phyloP scores from a whole-genome alignment of 2,329 filamentous ascomycete species.

The Parastagonospora nodorum region DNA sequence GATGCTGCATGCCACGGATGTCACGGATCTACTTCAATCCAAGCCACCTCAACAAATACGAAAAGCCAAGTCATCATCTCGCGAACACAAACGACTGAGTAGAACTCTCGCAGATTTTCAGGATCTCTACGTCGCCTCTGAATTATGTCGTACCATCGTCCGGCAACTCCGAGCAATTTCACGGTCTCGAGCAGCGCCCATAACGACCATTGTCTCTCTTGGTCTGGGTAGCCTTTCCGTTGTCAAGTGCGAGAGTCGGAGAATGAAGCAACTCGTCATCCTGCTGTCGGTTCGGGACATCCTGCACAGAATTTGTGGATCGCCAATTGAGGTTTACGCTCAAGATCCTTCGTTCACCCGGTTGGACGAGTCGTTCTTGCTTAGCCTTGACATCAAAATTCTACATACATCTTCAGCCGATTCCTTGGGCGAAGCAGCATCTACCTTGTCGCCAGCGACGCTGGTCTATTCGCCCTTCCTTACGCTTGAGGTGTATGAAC shows the following conservation, averaged over 20 bases:
- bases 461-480: slow-evolving; percentile 37
- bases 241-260: slow-evolving; percentile 24
- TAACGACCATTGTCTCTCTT: slow-evolving; percentile 24
- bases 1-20: too few relatives aligned
- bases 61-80: too few relatives aligned
- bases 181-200: background rate
- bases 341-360: slow-evolving; percentile 40
- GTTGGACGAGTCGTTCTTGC: slow-evolving; percentile 29
- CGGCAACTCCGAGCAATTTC: too few relatives aligned
- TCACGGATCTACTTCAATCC: too few relatives aligned
- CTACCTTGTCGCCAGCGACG: slow-evolving; percentile 23
- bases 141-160: too few relatives aligned
- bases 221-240: slow-evolving; percentile 22
- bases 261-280: slow-evolving; percentile 36
- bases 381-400: slow-evolving; percentile 22
- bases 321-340: slow-evolving; percentile 26
- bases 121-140: too few relatives aligned
- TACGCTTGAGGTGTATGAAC: slow-evolving; percentile 27
- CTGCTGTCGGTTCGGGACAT: slow-evolving; percentile 26
- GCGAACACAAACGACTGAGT: too few relatives aligned
- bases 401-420: slow-evolving; percentile 30
- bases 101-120: too few relatives aligned
- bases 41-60: too few relatives aligned
- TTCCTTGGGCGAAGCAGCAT: slow-evolving; percentile 29
- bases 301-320: slow-evolving; percentile 3